phyloP scores from a whole-genome alignment of 1,284 basidiomycete species.

The Phellopilus nigrolimitatus region DNA sequence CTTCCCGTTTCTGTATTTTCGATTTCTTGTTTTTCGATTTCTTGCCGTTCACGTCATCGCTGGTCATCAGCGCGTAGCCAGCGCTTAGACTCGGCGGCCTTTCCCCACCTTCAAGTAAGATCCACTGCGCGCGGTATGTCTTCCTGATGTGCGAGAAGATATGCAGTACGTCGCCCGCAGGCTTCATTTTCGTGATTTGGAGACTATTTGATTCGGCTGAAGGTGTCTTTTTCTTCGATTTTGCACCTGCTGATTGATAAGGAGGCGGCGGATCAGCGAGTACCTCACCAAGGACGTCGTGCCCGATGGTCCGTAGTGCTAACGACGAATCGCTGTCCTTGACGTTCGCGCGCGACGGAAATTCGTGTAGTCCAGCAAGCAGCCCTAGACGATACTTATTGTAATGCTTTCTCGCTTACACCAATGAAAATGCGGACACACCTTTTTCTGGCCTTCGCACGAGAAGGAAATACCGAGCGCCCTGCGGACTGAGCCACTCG shows the following conservation, averaged over 20 bases:
- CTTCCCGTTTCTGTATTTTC: slow-evolving; percentile 11
- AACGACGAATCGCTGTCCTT: neutral
- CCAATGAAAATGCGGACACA: slow-evolving; percentile 28
- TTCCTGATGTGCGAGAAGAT: slow-evolving; percentile 90
- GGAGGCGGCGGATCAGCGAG: slow-evolving; percentile 23
- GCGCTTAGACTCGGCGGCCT: slow-evolving; percentile 29
- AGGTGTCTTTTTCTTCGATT: slow-evolving; percentile 18
- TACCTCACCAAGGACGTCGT: slow-evolving; percentile 15
- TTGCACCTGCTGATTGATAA: slow-evolving; percentile 20
- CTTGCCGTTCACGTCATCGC: neutral
- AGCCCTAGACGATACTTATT: slow-evolving; percentile 74
- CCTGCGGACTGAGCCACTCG: slow-evolving; percentile 56
- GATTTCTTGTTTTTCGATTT: slow-evolving; percentile 5
- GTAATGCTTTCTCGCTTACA: no score
- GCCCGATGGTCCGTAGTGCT: slow-evolving; percentile 7
- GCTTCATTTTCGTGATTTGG: slow-evolving; percentile 41
- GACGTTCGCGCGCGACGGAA: slow-evolving; percentile 57
- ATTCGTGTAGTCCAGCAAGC: slow-evolving; percentile 83
- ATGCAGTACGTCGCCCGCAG: slow-evolving; percentile 68
- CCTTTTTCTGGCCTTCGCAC: slow-evolving; percentile 81
- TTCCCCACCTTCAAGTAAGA: slow-evolving; percentile 51
- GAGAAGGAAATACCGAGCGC: slow-evolving; percentile 62
- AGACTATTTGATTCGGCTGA: slow-evolving; percentile 9
- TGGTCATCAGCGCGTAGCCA: slow-evolving; percentile 26
- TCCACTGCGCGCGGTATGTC: slow-evolving; percentile 80